phyloP scores from a whole-genome alignment of 177 flowering plant genomes.

The Vitis hybrid region DNA sequence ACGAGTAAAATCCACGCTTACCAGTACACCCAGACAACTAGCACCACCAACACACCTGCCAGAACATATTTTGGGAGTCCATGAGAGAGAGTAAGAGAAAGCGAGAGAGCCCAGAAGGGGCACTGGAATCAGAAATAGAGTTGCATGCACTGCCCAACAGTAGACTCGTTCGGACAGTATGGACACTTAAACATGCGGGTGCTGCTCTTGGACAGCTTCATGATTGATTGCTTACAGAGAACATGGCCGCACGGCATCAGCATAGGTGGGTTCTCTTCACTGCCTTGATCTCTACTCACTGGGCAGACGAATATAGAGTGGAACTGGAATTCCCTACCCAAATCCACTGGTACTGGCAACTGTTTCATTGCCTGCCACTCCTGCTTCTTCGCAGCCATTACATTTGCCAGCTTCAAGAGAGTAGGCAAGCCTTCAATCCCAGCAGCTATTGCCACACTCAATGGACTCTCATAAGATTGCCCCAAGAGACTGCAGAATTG shows the following conservation, averaged over 20 bases:
- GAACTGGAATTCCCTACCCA: slow-evolving; percentile 68
- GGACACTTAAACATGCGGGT: slow-evolving; percentile 81
- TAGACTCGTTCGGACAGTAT: slow-evolving; percentile 70
- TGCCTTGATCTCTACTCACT: slow-evolving; percentile 72
- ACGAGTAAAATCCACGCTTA: too few relatives aligned
- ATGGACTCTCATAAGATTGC: slow-evolving; percentile 63
- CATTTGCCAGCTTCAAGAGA: slow-evolving; percentile 60
- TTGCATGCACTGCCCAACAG: slow-evolving; percentile 56
- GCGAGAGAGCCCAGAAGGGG: too few relatives aligned
- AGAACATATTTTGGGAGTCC: too few relatives aligned
- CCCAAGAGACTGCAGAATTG: slow-evolving; percentile 66
- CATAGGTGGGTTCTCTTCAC: slow-evolving; percentile 85
- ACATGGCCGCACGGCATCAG: slow-evolving; percentile 81
- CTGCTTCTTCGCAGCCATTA: slow-evolving; percentile 67
- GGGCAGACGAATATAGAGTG: slow-evolving; percentile 87
- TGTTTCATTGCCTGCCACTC: slow-evolving; percentile 86
- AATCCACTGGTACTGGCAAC: slow-evolving; percentile 74
- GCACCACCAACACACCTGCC: too few relatives aligned
- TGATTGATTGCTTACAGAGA: slow-evolving; percentile 75
- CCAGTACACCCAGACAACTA: too few relatives aligned
- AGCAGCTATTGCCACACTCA: slow-evolving; percentile 66
- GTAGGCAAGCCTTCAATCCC: slow-evolving; percentile 72
- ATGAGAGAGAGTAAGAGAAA: too few relatives aligned
- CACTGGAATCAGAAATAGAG: slow-evolving; percentile 47
- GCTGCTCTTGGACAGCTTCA: slow-evolving; percentile 74